A percentile compares a stretch with the other conserved stretches of the same genome.
Conservation (phyloP, 2,329 filamentous ascomycete species). For the Cordyceps cateniannulata region DNA sequence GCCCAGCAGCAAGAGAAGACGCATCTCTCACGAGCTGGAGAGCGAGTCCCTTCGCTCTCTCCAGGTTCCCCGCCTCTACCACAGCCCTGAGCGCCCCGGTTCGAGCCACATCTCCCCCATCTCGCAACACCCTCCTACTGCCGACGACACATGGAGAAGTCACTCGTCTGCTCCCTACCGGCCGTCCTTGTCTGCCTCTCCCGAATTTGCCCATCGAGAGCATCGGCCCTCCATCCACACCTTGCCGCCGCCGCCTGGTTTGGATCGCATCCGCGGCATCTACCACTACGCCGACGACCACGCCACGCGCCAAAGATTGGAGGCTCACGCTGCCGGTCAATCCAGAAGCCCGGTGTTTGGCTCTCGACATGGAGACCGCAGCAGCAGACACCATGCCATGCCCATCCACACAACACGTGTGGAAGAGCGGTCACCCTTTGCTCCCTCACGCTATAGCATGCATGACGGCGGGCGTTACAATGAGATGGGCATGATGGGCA, state of each 20-base stretch:
- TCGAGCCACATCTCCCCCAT: conserved; percentile 31
- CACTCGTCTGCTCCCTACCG: conserved; percentile 7
- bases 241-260: conserved; percentile 30
- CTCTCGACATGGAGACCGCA: conserved; percentile 30
- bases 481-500: conserved; percentile 30
- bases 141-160: conserved; percentile 7
- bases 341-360: conserved; percentile 22
- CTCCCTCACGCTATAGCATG: conserved; percentile 31
- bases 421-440: conserved; percentile 39
- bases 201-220: conserved; percentile 19
- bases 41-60: conserved; percentile 32
- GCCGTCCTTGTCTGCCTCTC: conserved; percentile 17
- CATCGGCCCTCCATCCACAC: conserved; percentile 33
- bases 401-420: conserved; percentile 37
- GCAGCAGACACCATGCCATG: conserved; percentile 38
- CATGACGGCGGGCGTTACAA: conserved; percentile 36
- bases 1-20: conserved; percentile 43
- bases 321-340: background rate
- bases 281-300: conserved; percentile 25
- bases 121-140: conserved; percentile 12
- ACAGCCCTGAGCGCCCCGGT: conserved; percentile 26
- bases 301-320: background rate
- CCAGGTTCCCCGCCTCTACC: conserved; percentile 42
- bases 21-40: conserved; percentile 36
- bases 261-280: conserved; percentile 26